Evolutionary conservation across 75 land plant genomes (phyloP).

Genomic region (Selaginella tamariscina): DNA sequence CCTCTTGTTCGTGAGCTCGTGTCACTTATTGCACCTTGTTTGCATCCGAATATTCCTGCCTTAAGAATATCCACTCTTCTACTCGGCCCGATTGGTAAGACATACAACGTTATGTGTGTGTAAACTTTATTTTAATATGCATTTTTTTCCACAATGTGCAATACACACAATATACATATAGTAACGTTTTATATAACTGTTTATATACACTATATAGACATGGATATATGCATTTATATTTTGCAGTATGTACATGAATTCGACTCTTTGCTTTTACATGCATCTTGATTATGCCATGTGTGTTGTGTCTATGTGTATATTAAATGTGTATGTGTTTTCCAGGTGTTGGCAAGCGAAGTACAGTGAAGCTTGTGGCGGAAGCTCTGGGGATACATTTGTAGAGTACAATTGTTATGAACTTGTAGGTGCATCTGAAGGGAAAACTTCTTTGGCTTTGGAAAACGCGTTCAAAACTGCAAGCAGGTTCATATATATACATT

Average conservation of each 20-base stretch:
- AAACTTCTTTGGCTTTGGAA: conserved; percentile 50
- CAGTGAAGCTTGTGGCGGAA: conserved; percentile 48
- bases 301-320: background rate
- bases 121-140: conserved; percentile 7
- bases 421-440: conserved; percentile 55
- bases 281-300: background rate
- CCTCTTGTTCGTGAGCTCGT: conserved; percentile 42
- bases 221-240: background rate
- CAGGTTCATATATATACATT: conserved; percentile 41
- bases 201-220: background rate
- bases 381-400: conserved; percentile 66
- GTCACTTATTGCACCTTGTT: conserved; percentile 49
- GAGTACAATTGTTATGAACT: conserved; percentile 72
- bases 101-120: too few species aligned
- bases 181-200: background rate
- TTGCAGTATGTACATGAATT: background rate
- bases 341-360: conserved; percentile 83
- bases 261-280: background rate
- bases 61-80: conserved; percentile 56
- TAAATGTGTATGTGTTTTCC: background rate
- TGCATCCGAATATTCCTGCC: conserved; percentile 52
- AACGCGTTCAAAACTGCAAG: conserved; percentile 56
- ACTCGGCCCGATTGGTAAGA: conserved; percentile 56
- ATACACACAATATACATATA: background rate
- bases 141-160: background rate